phyloP scores from a whole-genome alignment of 441 rosid genomes.

The Gossypium gossypioides region DNA sequence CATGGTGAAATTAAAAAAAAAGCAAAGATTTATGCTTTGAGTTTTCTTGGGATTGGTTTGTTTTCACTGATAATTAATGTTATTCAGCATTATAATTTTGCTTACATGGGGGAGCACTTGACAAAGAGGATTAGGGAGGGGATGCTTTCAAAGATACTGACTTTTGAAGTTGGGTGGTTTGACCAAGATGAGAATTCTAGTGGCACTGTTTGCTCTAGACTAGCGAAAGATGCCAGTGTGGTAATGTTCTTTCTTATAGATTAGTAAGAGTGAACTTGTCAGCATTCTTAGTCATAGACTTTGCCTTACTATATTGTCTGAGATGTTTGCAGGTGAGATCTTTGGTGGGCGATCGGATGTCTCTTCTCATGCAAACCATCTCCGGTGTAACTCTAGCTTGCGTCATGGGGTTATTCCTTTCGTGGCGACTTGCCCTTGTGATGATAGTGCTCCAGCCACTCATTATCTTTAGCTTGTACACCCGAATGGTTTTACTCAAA shows the following conservation, averaged over 20 bases:
- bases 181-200: constrained; percentile 65
- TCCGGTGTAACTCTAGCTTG: constrained; percentile 56
- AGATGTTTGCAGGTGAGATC: constrained; percentile 52
- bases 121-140: constrained; percentile 61
- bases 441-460: constrained; percentile 70
- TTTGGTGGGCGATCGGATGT: constrained; percentile 42
- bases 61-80: constrained; percentile 39
- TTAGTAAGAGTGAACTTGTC: no score
- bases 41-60: constrained; percentile 42
- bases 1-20: constrained; percentile 53
- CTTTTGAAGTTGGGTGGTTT: constrained; percentile 79
- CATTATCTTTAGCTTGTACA: constrained; percentile 45
- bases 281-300: not conserved
- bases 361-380: constrained; percentile 36
- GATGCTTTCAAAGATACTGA: constrained; percentile 62
- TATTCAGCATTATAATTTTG: constrained; percentile 60
- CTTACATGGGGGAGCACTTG: constrained; percentile 55
- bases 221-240: constrained; percentile 64
- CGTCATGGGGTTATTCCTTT: constrained; percentile 60
- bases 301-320: not conserved
- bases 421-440: constrained; percentile 74
- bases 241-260: constrained; percentile 22
- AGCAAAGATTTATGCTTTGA: constrained; percentile 35
- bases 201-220: constrained; percentile 64
- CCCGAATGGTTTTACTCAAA: constrained; percentile 37